Conservation (phyloP, 257 asterid species). For the Solanum tacnaense region DNA sequence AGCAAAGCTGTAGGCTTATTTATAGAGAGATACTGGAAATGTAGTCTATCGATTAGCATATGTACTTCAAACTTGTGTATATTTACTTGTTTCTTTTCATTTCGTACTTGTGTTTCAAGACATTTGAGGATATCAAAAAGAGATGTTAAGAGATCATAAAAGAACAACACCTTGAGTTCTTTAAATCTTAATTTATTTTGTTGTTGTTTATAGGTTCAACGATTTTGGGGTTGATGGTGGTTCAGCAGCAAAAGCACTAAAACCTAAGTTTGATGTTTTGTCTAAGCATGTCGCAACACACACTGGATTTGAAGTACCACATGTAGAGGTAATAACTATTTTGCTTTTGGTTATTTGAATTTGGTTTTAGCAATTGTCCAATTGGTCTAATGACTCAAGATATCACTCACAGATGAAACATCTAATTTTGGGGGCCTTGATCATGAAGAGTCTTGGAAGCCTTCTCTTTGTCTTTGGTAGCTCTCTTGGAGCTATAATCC, state of each 20-base stretch:
- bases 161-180: neutral
- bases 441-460: constrained; percentile 70
- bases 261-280: constrained; percentile 59
- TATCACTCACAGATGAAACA: constrained; percentile 50
- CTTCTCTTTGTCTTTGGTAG: constrained; percentile 73
- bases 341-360: neutral
- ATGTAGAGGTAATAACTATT: constrained; percentile 46
- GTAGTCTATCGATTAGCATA: neutral
- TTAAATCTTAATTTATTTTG: neutral
- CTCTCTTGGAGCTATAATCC: constrained; percentile 70
- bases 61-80: neutral
- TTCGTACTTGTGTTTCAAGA: neutral
- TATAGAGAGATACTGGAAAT: neutral
- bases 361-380: neutral
- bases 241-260: constrained; percentile 54
- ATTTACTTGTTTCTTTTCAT: neutral
- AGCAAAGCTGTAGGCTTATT: neutral
- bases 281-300: constrained; percentile 52
- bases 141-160: neutral
- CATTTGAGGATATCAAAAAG: neutral
- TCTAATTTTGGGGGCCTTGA: constrained; percentile 59
- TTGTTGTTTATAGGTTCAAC: constrained; percentile 37
- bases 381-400: neutral
- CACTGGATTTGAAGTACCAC: constrained; percentile 51
- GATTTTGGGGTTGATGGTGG: constrained; percentile 91